Evolutionary conservation across 2,329 filamentous ascomycete genomes (phyloP), one percentile per base, ranked within the genome.

Genomic region (Calonectria multiphialidica): DNA sequence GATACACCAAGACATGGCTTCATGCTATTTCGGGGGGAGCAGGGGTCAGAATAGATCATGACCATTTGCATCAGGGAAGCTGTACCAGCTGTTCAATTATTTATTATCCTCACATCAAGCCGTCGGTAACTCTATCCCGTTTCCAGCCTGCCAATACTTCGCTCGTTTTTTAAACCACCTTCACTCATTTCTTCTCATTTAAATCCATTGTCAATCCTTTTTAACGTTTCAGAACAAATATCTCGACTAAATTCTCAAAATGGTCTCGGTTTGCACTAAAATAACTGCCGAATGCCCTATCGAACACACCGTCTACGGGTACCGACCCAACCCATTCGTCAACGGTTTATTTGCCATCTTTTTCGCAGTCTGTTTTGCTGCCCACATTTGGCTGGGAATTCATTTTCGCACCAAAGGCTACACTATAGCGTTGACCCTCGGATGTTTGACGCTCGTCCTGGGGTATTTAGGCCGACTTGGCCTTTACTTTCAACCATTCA

Each of bases 291-390:
- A 70, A 18, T 72, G 70, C 15, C 30, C 50, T 42, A 57, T 72
- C 6, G 44, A 70, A 12, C 37, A 33, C 66, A 72, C 61, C 44
- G 40, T 72, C 42, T 70, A 70, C 23, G 70, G 70, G 7, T 72
- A 72, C 35, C 50, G 66, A 9, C 70, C 70, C 5, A 72, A 42
- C 37, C 70, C 30, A 3, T 53, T 37, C 2, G 70, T 35, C 53
- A 72, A 72, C 12, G 66, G 61, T 44, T 70, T 72, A 53, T 70
- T 72, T 28, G 61, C 62, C 53, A 8, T 50, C 37, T 66, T 72
- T 25, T 72, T 72, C 21, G 44, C 21, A 1, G 3, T 66, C 7
- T 70, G 61, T 15, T 40, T 45, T 18, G 15, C 1, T 13, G 61
- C 28, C 3, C 53, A 70, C 15, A 66, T 72, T 12, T 70, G 66